Evolutionary conservation across 441 rosid species (phyloP), one percentile per base, ranked within the genome.

Genomic region (Iberis amara): DNA sequence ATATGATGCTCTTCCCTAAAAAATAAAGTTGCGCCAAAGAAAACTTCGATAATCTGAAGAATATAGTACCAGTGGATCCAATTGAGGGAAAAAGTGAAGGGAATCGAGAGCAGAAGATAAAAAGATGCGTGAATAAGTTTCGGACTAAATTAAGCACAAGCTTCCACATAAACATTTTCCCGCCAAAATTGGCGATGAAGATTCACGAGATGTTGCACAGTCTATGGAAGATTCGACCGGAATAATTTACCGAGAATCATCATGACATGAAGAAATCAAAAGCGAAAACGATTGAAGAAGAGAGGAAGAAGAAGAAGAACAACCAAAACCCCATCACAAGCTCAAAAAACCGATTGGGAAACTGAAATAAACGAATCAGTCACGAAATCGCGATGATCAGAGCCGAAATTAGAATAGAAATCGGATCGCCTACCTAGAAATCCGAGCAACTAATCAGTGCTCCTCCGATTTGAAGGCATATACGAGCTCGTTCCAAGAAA

Each of bases 151-250:
- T 23, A 26, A 33, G 33, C 27, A 35, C 21, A 35, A 35, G 33
- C 10, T 36, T 21, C 36, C 27, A 5, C 30, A 12, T 10, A 8
- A 32, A 38, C 31, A 65, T 51, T 65, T 64, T 51, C 59, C 49
- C 69, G 69, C 69, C 69, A 65, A 57, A 57, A 30, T 37, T 38
- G 36, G 32, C 28, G 28, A 42, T 7, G 21, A n/a, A 7, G 46
- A 57, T 44, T 57, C 44, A 38, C 14, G 36, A 43, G 37, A 56
- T 1, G 5, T 2, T n/a, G 41, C 24, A 28, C 10, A 37, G 9
- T 57, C 35, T 8, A 39, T 39, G 7, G 6, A 40, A 0, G 6
- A 27, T 8, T 35, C 52, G 5, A 12, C 1, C 0, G 5, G 4
- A 2, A 10, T 46, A 32, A 0, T 1, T 26, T 0, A 42, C 47